A percentile compares a stretch with the other conserved stretches of the same genome.
Conservation (phyloP, 2,329 filamentous ascomycete genomes). For the Graphilbum sp. region DNA sequence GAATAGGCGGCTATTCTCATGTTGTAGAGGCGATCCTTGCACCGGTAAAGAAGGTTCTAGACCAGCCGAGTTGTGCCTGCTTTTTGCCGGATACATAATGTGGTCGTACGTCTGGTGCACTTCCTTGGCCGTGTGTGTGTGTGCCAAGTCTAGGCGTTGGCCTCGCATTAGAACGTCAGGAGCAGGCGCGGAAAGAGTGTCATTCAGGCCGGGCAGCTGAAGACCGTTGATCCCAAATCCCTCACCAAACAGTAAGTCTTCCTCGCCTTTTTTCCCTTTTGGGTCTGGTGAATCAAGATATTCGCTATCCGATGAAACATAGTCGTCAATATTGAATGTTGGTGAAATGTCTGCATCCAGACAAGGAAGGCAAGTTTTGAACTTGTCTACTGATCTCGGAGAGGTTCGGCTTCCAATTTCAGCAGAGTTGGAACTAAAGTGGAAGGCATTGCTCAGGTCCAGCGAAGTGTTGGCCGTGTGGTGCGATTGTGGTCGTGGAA, state of each 20-base stretch:
- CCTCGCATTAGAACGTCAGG: conserved; percentile 1
- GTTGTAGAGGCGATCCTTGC: too few relatives aligned
- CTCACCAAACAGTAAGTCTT: conserved; percentile 19
- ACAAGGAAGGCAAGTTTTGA: too few relatives aligned
- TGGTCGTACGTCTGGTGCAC: background rate
- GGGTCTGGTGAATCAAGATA: conserved; percentile 9
- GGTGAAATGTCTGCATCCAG: conserved; percentile 2
- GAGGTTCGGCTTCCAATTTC: background rate
- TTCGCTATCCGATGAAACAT: conserved; percentile 20
- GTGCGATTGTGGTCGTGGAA: conserved; percentile 3
- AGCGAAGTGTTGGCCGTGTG: conserved; percentile 10
- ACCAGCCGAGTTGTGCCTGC: too few relatives aligned
- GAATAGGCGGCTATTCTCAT: background rate
- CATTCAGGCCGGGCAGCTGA: conserved; percentile 17
- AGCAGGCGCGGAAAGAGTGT: background rate
- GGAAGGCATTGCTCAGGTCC: conserved; percentile 4
- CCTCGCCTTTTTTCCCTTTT: conserved; percentile 16
- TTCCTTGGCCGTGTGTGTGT: background rate
- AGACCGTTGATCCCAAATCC: conserved; percentile 18
- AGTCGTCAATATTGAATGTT: conserved; percentile 21
- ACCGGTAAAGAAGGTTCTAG: too few relatives aligned
- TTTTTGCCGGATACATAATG: too few relatives aligned
- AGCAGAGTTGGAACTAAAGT: background rate
- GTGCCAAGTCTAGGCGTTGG: background rate
- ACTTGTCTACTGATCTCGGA: too few relatives aligned